Conservation (phyloP, 2,329 filamentous ascomycete species). For the Alternaria panax region DNA sequence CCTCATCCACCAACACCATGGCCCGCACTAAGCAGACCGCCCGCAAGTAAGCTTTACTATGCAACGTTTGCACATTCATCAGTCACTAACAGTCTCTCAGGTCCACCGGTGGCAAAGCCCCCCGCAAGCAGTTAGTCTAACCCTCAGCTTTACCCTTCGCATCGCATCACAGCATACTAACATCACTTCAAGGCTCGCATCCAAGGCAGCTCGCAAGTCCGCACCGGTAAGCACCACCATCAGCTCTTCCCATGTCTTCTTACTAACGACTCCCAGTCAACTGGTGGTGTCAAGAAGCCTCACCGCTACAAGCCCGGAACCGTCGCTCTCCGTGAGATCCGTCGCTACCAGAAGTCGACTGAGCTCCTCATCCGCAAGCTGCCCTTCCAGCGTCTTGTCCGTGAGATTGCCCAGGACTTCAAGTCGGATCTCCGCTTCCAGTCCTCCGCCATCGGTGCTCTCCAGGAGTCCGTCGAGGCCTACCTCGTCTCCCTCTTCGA, state of each 20-base stretch:
- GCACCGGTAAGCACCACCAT: conserved; percentile 63
- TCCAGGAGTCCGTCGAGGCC: conserved; percentile 95
- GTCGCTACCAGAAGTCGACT: conserved; percentile 86
- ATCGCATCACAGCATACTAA: conserved; percentile 1
- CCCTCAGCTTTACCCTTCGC: not conserved
- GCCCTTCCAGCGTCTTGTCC: conserved; percentile 80
- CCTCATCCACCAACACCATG: conserved; percentile 50
- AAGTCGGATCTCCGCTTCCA: conserved; percentile 88
- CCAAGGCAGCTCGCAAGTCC: conserved; percentile 98
- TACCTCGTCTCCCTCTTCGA: conserved; percentile 97
- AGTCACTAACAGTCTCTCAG: conserved; percentile 58
- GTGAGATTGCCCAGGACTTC: conserved; percentile 73
- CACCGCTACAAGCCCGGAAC: conserved; percentile 68
- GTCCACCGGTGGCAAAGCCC: conserved; percentile 76
- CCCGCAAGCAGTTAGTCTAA: conserved; percentile 73
- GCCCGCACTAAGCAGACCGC: conserved; percentile 65
- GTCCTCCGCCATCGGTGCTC: conserved; percentile 88
- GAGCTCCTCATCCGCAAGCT: conserved; percentile 84
- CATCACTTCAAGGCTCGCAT: conserved; percentile 69
- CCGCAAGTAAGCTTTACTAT: conserved; percentile 35
- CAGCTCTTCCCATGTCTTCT: not conserved
- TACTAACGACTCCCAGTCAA: conserved; percentile 68
- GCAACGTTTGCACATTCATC: conserved; percentile 2
- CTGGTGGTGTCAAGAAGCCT: conserved; percentile 72
- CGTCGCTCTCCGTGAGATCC: conserved; percentile 87